phyloP scores from a whole-genome alignment of 1,284 basidiomycete species.

The Ustilago sp. region DNA sequence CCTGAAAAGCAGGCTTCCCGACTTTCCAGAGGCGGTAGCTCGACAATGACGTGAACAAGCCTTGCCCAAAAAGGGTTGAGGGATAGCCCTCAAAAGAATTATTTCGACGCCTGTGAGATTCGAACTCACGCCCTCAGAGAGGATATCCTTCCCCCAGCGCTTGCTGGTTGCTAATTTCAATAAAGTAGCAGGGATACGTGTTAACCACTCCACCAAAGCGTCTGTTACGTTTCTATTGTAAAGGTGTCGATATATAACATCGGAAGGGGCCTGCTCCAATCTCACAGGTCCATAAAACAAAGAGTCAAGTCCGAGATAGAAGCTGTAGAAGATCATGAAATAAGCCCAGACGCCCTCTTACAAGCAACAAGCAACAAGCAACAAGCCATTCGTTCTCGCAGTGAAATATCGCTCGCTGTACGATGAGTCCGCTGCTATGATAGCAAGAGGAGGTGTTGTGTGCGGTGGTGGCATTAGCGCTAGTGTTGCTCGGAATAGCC shows the following conservation, averaged over 20 bases:
- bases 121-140: conserved; percentile 60
- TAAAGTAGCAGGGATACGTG: conserved; percentile 52
- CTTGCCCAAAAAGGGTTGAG: no score
- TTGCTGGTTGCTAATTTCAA: conserved; percentile 13
- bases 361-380: no score
- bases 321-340: conserved; percentile 6
- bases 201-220: conserved; percentile 60
- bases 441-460: neutral
- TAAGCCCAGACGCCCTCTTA: neutral
- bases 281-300: neutral
- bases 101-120: conserved; percentile 55
- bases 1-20: no score
- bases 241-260: neutral
- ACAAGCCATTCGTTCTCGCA: no score
- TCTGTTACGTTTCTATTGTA: conserved; percentile 1
- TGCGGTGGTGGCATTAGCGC: no score
- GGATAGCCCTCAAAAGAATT: neutral
- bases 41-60: no score
- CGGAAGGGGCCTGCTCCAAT: neutral
- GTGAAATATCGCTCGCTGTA: no score
- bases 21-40: no score
- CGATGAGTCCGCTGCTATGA: neutral
- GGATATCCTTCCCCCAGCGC: conserved; percentile 42
- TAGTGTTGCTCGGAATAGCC: neutral
- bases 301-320: conserved; percentile 5